Percentiles rank a stretch among this genome's conserved stretches.
These are phyloP conservation scores for Jacaranda copaia DNA, from an alignment of 257 asterid species.

Conservation along the genomic window DNA sequence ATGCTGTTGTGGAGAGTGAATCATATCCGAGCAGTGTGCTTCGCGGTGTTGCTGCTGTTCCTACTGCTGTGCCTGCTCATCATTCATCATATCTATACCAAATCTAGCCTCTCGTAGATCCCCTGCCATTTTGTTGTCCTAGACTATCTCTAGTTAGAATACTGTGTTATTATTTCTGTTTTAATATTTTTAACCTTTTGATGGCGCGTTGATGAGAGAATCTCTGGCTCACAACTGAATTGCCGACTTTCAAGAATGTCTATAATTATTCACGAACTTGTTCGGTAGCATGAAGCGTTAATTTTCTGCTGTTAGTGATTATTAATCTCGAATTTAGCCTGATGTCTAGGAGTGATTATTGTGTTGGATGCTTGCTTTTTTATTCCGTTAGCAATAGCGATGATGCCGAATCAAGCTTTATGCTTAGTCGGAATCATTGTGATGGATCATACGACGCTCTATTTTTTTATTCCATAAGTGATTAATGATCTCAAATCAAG, in stretches of 20 bases:
- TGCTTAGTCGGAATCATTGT: too few relatives aligned
- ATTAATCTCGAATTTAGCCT: too few relatives aligned
- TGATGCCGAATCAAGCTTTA: too few relatives aligned
- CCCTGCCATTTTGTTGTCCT: background rate
- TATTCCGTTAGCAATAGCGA: too few relatives aligned
- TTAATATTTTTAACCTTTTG: background rate
- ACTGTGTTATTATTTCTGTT: background rate
- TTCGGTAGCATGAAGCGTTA: too few relatives aligned
- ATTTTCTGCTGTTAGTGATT: too few relatives aligned
- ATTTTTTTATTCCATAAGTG: too few relatives aligned
- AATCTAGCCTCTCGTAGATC: constrained; percentile 20
- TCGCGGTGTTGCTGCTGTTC: constrained; percentile 42
- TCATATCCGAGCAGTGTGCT: constrained; percentile 39
- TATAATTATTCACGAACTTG: too few relatives aligned
- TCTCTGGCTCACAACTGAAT: background rate
- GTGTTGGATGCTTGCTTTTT: too few relatives aligned
- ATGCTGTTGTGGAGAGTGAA: constrained; percentile 54
- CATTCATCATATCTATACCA: constrained; percentile 55
- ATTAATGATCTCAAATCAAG: too few relatives aligned
- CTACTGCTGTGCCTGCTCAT: constrained; percentile 48
- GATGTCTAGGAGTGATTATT: too few relatives aligned
- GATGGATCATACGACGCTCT: too few relatives aligned
- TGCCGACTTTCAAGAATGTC: background rate
- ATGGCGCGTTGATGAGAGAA: background rate
- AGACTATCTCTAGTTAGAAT: background rate